Evolutionary conservation across 2,329 filamentous ascomycete genomes (phyloP), one percentile per base, ranked within the genome.

Genomic region (Diaporthe sp.): DNA sequence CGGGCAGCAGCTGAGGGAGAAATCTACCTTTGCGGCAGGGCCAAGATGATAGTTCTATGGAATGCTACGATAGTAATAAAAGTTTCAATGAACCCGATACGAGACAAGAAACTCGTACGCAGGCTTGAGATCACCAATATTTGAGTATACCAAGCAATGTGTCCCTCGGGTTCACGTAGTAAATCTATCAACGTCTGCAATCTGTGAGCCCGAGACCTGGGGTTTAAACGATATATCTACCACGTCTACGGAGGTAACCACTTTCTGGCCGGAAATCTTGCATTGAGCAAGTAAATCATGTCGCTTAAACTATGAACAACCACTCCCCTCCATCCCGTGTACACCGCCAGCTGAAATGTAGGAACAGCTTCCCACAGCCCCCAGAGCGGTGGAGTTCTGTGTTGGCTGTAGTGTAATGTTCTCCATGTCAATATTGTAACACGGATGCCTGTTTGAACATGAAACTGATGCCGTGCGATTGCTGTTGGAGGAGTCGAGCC

Each of bases 371-470:
- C 82, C 82, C 39, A 75, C 62, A 5, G 82, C 82, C 17, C 77
- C 76, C 13, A 70, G 68, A 22, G 70, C 77, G 9, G 76, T 77
- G 25, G 74, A 77, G 59, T 77, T 77, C 37, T 75, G 37, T 12
- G 62, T 51, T 25, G 76, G 72, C 25, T 79, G 77, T 4, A 84
- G 73, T 37, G 74, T 76, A 68, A 79, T 78, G 22, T 77, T 75
- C 19, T 67, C 61, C 59, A 87, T 86, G 4, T 82, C 81, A 74
- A 90, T 88, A 77, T 88, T 85, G 79, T 84, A 89, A 78, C 88
- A 91, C 6, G 87, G 87, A 69, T 89, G 79, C n/a, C 84, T 81
- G 1, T 81, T 83, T 1, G 84, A 87, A 77, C 89, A 90, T 55
- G 84, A 86, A 0, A 90, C 82, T n/a, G 80, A 82, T 6, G 85